Conservation (phyloP, 106 monocot genomes). For the Acorus gramineus region DNA sequence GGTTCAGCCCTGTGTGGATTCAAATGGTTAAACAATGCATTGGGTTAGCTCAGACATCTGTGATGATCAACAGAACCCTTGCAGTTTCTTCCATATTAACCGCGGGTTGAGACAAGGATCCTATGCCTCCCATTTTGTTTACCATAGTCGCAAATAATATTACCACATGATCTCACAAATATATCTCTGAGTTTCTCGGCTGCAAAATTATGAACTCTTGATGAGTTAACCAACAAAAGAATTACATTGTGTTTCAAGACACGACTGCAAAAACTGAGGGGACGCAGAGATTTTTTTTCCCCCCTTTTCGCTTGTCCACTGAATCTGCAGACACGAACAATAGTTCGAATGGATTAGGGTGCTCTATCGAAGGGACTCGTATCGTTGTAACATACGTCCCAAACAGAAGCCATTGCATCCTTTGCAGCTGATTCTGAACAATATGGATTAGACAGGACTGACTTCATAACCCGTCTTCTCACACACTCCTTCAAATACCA, state of each 20-base stretch:
- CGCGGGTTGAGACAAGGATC: no score
- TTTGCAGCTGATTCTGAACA: constrained; percentile 75
- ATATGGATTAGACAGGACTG: constrained; percentile 59
- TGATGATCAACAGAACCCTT: no score
- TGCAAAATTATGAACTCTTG: no score
- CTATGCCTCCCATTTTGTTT: no score
- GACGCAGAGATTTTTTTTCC: not conserved
- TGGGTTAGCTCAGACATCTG: no score
- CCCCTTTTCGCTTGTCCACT: not conserved
- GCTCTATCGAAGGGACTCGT: constrained; percentile 87
- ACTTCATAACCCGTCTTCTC: constrained; percentile 68
- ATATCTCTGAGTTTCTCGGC: no score
- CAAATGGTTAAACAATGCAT: no score
- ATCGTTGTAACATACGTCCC: constrained; percentile 93
- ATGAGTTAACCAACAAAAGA: not conserved
- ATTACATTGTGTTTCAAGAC: not conserved
- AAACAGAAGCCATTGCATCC: constrained; percentile 82
- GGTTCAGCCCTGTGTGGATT: no score
- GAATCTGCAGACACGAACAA: not conserved
- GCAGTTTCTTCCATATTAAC: no score
- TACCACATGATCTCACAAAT: no score
- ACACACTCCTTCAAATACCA: constrained; percentile 71
- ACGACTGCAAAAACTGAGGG: not conserved
- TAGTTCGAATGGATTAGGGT: constrained; percentile 23
- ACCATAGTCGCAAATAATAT: no score